Evolutionary conservation across 306 rosid genomes (phyloP), one percentile per base, ranked within the genome.

Genomic region (Quercus robur): DNA sequence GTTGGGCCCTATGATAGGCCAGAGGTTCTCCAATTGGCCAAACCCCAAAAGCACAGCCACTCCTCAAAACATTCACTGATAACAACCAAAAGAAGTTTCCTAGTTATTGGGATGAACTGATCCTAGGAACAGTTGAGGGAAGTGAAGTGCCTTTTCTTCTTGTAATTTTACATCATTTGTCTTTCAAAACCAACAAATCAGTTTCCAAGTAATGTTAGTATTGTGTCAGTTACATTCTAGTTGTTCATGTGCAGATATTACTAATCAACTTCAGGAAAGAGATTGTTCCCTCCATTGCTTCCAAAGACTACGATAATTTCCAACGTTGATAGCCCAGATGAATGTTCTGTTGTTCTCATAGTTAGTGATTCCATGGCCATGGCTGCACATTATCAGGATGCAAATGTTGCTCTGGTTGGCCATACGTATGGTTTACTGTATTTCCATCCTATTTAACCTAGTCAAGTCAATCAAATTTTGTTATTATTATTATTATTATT

Each of bases 381-480:
- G 79, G 97, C 86, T 23, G 97, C 89, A 7, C 98, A 91, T 87
- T 91, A 95, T 26, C 97, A 95, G 85, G 99, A 93, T 78, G 97
- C 96, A 57, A 84, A 90, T 81, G 80, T 90, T 77, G 88, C 91
- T 71, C 86, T 93, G 23, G 77, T 90, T 80, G 97, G 94, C 62
- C 97, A 93, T 84, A 85, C 97, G 99, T 95, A 82, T 80, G 84
- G 23, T 80, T 21, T 19, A 35, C 23, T 58, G 61, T 82, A 30
- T 35, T 71, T 31, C 20, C 26, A 25, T 46, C 8, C 18, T 13
- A 56, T 38, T 33, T 73, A 28, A 38, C 44, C 41, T 23, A 18
- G 33, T 23, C 17, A 19, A 56, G 80, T 67, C 28, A 11, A 78
- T 73, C 75, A 52, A 35, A 79, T 56, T 31, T 51, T 35, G 9